Base-by-base conservation (phyloP, 2,329 filamentous ascomycete species). In the Nemania sp. region DNA sequence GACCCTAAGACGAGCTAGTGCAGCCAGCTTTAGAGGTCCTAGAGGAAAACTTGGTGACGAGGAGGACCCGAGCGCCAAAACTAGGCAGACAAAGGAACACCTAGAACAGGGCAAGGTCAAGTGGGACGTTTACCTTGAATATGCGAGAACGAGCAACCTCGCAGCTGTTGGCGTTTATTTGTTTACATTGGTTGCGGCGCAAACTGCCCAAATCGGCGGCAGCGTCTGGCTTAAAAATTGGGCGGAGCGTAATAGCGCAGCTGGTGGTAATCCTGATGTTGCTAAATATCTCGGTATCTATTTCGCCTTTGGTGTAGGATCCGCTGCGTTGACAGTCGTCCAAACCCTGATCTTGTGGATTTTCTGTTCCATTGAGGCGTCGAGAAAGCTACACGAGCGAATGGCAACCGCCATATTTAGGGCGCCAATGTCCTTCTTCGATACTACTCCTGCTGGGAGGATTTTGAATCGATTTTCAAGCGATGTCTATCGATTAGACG, bases 351-450 rank as follows among this genome's bases (percentile, higher is more conserved):
- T 99, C 71, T 85, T 99, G 29, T 99, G 96, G 96, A 98, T 99
- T 73, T 98, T 99, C 83, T 99, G 97, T 82, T 98, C 96, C 4
- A 99, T 99, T 70, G 96, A 99, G 89, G 96, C 96, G 58, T 98
- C 95, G 22, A 89, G 96, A 70, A 99, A 98, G 82, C 86, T 99
- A 64, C 96, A 99, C 79, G 96, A 98, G 82, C 88, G 93, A 72
- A 98, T 99, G 96, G 95, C 95, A 51, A 96, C 92, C 75, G 94
- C 96, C 20, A 98, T 98, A 74, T 99, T 99, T 86, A 89, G 96
- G 73, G 97, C 94, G 43, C 97, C 96, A 62, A 99, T 99, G 96
- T 96, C 90, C 74, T 99, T 99, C 82, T 99, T 99, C 75, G 97
- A 99, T 79, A 97, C 94, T 0, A 99, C 96, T 1, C 96, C 96